These are phyloP conservation scores for Aspergillus saccharolyticus DNA, from an alignment of 495 filamentous ascomycete genomes.

Conservation along the genomic window DNA sequence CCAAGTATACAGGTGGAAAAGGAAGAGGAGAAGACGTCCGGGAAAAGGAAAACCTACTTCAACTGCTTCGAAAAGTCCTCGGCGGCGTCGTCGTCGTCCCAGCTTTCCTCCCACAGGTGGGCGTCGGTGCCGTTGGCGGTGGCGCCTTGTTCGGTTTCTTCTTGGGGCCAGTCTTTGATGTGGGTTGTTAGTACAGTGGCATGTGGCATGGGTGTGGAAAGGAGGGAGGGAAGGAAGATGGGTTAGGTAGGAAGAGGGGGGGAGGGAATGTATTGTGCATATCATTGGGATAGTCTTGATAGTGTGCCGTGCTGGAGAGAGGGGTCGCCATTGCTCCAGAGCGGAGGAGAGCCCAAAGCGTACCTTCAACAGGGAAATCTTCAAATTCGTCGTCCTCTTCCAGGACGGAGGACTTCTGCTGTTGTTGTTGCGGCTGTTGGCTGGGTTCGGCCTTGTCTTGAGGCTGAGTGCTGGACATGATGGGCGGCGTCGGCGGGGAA, in stretches of 20 bases:
- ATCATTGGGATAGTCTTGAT: no score
- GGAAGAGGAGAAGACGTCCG: constrained; percentile 3
- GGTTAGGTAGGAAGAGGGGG: background rate
- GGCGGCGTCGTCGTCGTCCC: constrained; percentile 97
- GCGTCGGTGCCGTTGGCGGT: constrained; percentile 50
- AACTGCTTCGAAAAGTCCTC: constrained; percentile 96
- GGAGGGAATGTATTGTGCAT: no score
- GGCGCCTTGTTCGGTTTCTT: constrained; percentile 70
- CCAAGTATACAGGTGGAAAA: background rate
- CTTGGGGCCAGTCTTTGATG: constrained; percentile 67
- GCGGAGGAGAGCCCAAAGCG: no score
- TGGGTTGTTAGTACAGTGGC: background rate
- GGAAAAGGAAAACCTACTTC: constrained; percentile 73
- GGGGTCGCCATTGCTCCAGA: no score
- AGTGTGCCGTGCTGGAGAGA: no score
- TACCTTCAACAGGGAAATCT: constrained; percentile 96
- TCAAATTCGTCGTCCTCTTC: constrained; percentile 99
- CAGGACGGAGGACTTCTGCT: constrained; percentile 62
- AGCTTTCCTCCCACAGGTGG: constrained; percentile 98
- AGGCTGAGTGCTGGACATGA: constrained; percentile 41
- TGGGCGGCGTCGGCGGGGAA: constrained; percentile 9
- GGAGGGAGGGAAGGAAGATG: constrained; percentile 3
- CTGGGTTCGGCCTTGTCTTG: constrained; percentile 36
- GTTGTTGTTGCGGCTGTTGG: constrained; percentile 45
- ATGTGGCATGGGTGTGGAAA: background rate